phyloP scores from a whole-genome alignment of 495 filamentous ascomycete genomes.

The Talaromyces thailandensis region DNA sequence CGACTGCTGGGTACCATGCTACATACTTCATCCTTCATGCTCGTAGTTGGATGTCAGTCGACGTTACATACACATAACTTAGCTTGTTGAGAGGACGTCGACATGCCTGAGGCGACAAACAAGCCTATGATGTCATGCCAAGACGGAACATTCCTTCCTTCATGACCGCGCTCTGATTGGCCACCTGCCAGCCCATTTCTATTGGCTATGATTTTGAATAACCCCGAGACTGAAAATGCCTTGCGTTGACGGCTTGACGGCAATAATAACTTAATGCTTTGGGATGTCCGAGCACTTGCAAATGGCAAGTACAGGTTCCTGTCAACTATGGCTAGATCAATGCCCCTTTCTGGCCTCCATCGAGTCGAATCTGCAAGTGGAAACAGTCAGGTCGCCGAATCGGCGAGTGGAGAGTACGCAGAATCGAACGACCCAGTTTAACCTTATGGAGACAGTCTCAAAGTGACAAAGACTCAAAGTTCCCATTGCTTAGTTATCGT shows the following conservation, averaged over 20 bases:
- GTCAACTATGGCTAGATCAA: too few relatives aligned
- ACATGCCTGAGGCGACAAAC: not conserved
- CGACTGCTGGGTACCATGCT: too few relatives aligned
- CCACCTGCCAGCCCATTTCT: not conserved
- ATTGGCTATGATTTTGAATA: too few relatives aligned
- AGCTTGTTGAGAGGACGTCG: too few relatives aligned
- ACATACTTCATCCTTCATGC: too few relatives aligned
- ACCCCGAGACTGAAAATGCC: not conserved
- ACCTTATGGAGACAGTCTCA: not conserved
- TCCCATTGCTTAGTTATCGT: too few relatives aligned
- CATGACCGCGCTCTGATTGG: not conserved
- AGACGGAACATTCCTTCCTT: not conserved
- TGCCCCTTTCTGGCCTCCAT: not conserved
- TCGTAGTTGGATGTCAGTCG: too few relatives aligned
- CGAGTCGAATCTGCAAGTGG: not conserved
- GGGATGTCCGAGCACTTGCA: not conserved
- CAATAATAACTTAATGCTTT: not conserved
- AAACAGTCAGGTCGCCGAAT: not conserved
- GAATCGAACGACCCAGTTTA: not conserved
- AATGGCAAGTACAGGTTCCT: too few relatives aligned
- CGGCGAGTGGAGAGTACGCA: not conserved
- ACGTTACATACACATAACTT: not conserved
- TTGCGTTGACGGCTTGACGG: not conserved
- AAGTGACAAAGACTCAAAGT: too few relatives aligned
- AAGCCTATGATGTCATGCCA: conserved; percentile 3